Base-by-base conservation (phyloP, 768 basidiomycete species). In the Suillus subluteus region DNA sequence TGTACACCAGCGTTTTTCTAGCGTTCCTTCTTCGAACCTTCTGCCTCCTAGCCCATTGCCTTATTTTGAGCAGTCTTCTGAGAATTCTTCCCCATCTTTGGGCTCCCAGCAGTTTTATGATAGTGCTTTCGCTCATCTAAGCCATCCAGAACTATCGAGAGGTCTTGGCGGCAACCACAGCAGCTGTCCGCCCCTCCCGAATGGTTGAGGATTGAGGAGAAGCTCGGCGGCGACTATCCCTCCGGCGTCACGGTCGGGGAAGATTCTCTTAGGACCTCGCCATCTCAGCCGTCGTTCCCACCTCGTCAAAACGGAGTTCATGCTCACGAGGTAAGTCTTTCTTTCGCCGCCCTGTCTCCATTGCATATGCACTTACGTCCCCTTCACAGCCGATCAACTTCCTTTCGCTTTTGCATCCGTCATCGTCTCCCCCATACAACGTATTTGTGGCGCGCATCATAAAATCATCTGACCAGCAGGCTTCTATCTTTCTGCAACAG, bases 381-480 rank as follows among this genome's bases (percentile, higher is more conserved):
- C n/a, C 62, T 65, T 38, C 63, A 44, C 68, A 95, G 92, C 92
- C 94, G 18, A 94, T 95, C 81, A 95, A 95, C 78, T 95, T 95
- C 76, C 83, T 95, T 63, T 91, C 48, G 48, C 48, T 48, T 48
- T 48, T 48, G 48, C 48, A 48, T 48, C 48, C 94, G 1, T 92
- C 92, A 0, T 92, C 93, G 1, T 88, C 90, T 37, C 94, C 94
- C 16, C 92, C 92, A 2, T 95, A 95, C 73, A 86, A 87, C 63
- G 81, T 91, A 64, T 94, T 95, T 71, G 92, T 95, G 15, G 81
- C 87, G 21, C 89, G 94, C 32, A 95, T 95, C 70, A 92, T 94
- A 82, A 94, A 92, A 79, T 91, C 89, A 2, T 94, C 93, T 6
- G 94, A 95, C 73, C 94, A 95, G 73, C 94, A 95, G 72, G 94